Evolutionary conservation across 208 protist genomes (phyloP).

Genomic region (Crithidia thermophila): DNA sequence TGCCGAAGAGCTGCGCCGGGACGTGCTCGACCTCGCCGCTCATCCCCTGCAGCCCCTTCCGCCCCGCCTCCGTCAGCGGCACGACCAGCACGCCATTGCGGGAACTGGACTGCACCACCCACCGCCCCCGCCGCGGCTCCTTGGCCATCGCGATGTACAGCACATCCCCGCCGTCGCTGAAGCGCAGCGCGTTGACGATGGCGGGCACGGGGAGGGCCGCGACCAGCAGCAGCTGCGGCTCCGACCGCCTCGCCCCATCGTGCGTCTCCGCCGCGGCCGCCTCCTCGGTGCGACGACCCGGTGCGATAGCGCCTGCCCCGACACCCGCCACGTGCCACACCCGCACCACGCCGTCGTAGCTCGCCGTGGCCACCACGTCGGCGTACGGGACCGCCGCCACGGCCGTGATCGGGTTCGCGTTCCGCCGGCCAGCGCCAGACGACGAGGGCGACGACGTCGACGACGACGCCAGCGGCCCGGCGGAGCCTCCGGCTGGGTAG

Average conservation of each 20-base stretch:
- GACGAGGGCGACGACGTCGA: neutral
- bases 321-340: conserved; percentile 69
- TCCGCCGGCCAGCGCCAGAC: conserved; percentile 10
- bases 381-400: conserved; percentile 84
- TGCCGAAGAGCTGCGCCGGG: conserved; percentile 73
- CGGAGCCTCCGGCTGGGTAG: neutral
- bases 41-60: conserved; percentile 26
- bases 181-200: conserved; percentile 77
- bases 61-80: conserved; percentile 56
- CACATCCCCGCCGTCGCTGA: conserved; percentile 52
- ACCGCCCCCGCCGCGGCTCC: conserved; percentile 84
- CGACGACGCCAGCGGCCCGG: neutral
- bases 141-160: conserved; percentile 72
- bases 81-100: conserved; percentile 80
- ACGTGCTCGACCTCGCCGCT: conserved; percentile 65
- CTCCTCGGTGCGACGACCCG: conserved; percentile 15
- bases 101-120: conserved; percentile 76
- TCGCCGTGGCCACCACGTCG: conserved; percentile 82
- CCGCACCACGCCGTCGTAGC: conserved; percentile 87
- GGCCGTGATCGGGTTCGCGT: conserved; percentile 85
- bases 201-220: conserved; percentile 70
- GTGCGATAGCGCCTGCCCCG: conserved; percentile 23
- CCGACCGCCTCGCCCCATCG: neutral
- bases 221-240: conserved; percentile 49
- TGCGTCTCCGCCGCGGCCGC: neutral